phyloP scores from a whole-genome alignment of 1,284 basidiomycete genomes.

The Apiotrichum laibachii region DNA sequence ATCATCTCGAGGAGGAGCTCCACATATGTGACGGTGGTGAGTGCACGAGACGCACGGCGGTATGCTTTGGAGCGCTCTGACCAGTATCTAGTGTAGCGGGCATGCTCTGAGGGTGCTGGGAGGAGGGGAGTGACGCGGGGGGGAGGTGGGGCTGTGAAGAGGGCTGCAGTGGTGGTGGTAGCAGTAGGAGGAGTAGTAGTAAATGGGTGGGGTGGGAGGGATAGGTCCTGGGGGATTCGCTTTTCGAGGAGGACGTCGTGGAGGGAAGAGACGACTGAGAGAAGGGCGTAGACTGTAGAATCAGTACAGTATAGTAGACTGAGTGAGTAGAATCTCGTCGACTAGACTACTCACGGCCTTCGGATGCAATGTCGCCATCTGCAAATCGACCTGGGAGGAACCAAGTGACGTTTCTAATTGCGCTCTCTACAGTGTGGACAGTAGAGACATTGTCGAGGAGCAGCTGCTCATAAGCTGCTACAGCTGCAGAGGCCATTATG shows the following conservation, averaged over 20 bases:
- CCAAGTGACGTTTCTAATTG: conserved; percentile 85
- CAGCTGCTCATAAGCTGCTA: conserved; percentile 69
- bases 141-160: conserved; percentile 10
- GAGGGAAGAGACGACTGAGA: conserved; percentile 56
- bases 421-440: conserved; percentile 82
- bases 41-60: conserved; percentile 67
- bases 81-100: conserved; percentile 75
- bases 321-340: conserved; percentile 3
- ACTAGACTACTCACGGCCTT: conserved; percentile 68
- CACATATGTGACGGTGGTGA: conserved; percentile 72
- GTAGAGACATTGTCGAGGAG: conserved; percentile 77
- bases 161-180: not conserved
- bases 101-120: conserved; percentile 43
- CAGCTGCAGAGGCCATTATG: conserved; percentile 20
- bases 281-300: conserved; percentile 43
- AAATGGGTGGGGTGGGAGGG: conserved; percentile 59
- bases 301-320: not conserved
- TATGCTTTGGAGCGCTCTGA: conserved; percentile 64
- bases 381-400: conserved; percentile 93
- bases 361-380: conserved; percentile 89
- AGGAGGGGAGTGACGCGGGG: conserved; percentile 30
- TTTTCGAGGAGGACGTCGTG: conserved; percentile 77
- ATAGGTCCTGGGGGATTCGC: conserved; percentile 61
- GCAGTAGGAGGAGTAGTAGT: conserved; percentile 59
- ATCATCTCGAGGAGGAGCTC: conserved; percentile 84